Evolutionary conservation across 441 rosid species (phyloP), one percentile per base, ranked within the genome.

Genomic region (Breynia disticha): DNA sequence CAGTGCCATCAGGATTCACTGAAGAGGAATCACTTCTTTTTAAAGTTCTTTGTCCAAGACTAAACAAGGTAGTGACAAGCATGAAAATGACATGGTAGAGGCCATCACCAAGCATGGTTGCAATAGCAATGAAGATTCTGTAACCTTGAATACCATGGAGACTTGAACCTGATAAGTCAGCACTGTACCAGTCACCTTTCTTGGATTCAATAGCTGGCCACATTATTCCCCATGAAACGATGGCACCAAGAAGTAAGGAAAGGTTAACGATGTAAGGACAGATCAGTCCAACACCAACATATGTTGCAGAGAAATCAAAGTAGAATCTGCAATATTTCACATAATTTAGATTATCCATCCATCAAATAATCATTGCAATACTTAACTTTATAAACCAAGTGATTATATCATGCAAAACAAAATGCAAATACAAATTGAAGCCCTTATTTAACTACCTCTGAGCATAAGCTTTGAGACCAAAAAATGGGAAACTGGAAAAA

Each of bases 201-300:
- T 74, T 78, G 10, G 61, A 60, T 54, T 68, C 83, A 20, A 87
- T 84, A 19, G 67, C 50, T 0, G 96, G 96, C 97, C 97, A 87
- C 95, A 90, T 73, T 45, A 83, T 41, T 50, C 82, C 95, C 95
- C 96, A 90, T 3, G 97, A 90, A 55, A 90, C 19, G 52, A 84
- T 67, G 19, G 91, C 87, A 35, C 97, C 97, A 49, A 87, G 15
- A 13, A 90, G 82, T 70, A 90, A 65, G 52, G 97, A 90, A 15
- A 81, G 57, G 64, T 87, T 90, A 35, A 90, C 87, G 65, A 90
- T 78, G 66, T 81, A 76, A 14, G 97, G 95, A 59, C 96, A 90
- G 16, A 90, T 87, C 95, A 90, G 83, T 17, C 96, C 97, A 42
- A 81, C 96, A 6, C 97, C 97, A 21, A 87, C 83, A 52, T 90